Evolutionary conservation across 2,329 filamentous ascomycete genomes (phyloP).

Genomic region (Lachnellula arida): DNA sequence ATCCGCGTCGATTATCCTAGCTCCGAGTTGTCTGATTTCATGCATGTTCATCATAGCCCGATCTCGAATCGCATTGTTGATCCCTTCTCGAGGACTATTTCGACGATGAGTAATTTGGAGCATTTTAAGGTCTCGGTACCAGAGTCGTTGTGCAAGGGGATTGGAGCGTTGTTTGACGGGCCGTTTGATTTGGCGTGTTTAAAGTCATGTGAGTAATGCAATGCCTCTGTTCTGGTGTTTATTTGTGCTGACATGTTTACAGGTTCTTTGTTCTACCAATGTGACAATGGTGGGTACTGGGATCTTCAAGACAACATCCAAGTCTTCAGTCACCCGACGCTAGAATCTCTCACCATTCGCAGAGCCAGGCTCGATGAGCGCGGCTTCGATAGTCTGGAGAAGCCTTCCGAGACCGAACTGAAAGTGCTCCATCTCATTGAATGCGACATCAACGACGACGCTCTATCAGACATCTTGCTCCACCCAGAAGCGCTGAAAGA

Average conservation of each 20-base stretch:
- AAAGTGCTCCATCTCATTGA: conserved; percentile 43
- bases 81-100: conserved; percentile 42
- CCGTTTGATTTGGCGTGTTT: conserved; percentile 47
- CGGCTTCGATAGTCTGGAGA: conserved; percentile 45
- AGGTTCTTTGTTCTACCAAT: conserved; percentile 42
- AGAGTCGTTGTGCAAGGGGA: conserved; percentile 39
- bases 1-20: conserved; percentile 43
- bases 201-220: conserved; percentile 36
- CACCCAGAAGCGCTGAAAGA: conserved; percentile 42
- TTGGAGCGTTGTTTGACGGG: conserved; percentile 46
- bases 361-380: conserved; percentile 43
- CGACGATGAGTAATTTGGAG: conserved; percentile 47
- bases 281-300: conserved; percentile 42
- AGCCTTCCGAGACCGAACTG: conserved; percentile 42
- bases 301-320: conserved; percentile 48
- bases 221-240: not conserved
- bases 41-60: conserved; percentile 36
- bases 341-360: conserved; percentile 42
- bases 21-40: conserved; percentile 39
- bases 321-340: conserved; percentile 46
- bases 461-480: conserved; percentile 37
- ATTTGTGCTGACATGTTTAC: conserved; percentile 1
- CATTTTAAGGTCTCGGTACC: conserved; percentile 44
- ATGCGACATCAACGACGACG: conserved; percentile 46
- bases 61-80: conserved; percentile 39